phyloP scores from a whole-genome alignment of 1,139 yeast genomes.

The Nakaseomyces nivariensis region DNA sequence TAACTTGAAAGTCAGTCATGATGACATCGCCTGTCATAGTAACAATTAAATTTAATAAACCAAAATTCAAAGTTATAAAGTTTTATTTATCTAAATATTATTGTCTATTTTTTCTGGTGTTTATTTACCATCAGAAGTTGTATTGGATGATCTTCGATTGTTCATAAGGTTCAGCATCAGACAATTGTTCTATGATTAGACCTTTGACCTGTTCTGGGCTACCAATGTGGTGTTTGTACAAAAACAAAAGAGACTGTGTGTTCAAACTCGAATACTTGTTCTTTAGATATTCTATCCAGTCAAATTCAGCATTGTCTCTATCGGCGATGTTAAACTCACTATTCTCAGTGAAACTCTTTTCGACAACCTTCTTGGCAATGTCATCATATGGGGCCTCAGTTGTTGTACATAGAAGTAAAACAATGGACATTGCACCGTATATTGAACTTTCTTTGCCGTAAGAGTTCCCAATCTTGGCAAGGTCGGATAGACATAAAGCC shows the following conservation, averaged over 20 bases:
- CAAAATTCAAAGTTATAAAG: no score
- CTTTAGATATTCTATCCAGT: conserved; percentile 18
- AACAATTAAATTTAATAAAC: no score
- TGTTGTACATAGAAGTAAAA: conserved; percentile 18
- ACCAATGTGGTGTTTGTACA: conserved; percentile 11
- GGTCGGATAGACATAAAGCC: conserved; percentile 37
- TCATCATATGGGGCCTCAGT: conserved; percentile 18
- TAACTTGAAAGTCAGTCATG: no score
- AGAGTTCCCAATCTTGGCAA: conserved; percentile 28
- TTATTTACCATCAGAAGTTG: conserved; percentile 10
- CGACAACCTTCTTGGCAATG: conserved; percentile 30
- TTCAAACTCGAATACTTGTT: conserved; percentile 10
- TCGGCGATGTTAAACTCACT: conserved; percentile 18
- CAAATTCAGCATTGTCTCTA: conserved; percentile 14
- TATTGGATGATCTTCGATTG: conserved; percentile 23
- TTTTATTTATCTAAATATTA: background rate
- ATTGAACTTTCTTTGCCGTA: conserved; percentile 13
- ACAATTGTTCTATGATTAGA: conserved; percentile 15
- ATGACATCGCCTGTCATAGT: no score
- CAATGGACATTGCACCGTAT: conserved; percentile 22
- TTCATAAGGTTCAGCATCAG: conserved; percentile 20
- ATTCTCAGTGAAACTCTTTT: conserved; percentile 29
- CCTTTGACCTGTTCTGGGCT: conserved; percentile 12
- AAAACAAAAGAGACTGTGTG: conserved; percentile 15
- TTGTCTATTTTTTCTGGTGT: background rate